Percentiles rank a stretch among this genome's conserved stretches.
Conservation (phyloP, 75 land plant genomes). For the Picea glauca region DNA sequence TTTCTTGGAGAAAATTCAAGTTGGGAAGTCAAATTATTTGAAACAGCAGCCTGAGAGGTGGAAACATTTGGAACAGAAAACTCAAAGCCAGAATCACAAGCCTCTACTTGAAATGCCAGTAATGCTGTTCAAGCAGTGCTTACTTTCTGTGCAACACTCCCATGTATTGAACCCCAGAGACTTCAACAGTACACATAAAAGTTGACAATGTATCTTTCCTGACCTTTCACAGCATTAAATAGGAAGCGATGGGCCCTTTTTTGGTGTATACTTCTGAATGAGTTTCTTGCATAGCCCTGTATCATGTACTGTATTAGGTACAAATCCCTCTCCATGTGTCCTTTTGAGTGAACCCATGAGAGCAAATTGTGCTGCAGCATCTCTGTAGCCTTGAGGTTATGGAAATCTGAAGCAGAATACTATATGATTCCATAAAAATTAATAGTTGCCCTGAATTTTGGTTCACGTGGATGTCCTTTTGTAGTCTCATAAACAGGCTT, state of each 20-base stretch:
- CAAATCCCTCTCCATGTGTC: conserved; percentile 7
- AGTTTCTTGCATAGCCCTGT: conserved; percentile 23
- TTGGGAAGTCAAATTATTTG: background rate
- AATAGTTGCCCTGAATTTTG: conserved; percentile 31
- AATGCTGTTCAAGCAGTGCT: conserved; percentile 23
- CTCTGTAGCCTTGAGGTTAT: conserved; percentile 31
- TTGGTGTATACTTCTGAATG: conserved; percentile 22
- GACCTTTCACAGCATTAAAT: conserved; percentile 12
- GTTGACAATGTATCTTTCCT: conserved; percentile 10
- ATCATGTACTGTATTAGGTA: conserved; percentile 43
- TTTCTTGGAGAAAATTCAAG: background rate
- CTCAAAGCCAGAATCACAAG: background rate
- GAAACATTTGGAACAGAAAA: background rate
- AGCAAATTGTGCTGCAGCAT: conserved; percentile 39
- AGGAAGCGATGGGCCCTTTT: conserved; percentile 5
- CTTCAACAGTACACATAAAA: conserved; percentile 14
- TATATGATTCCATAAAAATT: conserved; percentile 18
- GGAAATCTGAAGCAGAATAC: conserved; percentile 27
- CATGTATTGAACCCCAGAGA: conserved; percentile 14
- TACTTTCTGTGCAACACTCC: conserved; percentile 19
- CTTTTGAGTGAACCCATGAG: conserved; percentile 14
- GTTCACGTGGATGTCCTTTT: conserved; percentile 36
- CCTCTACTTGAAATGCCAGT: conserved; percentile 8
- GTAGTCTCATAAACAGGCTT: conserved; percentile 22
- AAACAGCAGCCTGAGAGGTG: background rate